A percentile compares a stretch with the other conserved stretches of the same genome.
Conservation (phyloP, 352 stramenopile species). For the Proteromonas lacertae region DNA sequence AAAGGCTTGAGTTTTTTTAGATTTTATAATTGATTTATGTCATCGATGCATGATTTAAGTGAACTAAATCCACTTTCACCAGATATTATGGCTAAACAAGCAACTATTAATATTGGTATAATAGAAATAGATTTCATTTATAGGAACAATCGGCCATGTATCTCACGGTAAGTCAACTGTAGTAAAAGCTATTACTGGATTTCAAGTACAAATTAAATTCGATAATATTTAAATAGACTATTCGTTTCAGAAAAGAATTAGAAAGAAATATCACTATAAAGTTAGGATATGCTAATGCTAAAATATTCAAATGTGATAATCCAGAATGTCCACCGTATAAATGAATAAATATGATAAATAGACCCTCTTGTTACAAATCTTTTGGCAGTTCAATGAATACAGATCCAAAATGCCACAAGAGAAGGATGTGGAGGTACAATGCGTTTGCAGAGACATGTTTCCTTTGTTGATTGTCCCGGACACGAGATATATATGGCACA, state of each 20-base stretch:
- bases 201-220: too few relatives aligned
- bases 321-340: constrained; percentile 13
- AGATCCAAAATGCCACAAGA: too few relatives aligned
- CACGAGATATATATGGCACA: constrained; percentile 99
- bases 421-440: constrained; percentile 51
- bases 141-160: constrained; percentile 97
- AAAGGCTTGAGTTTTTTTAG: too few relatives aligned
- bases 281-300: constrained; percentile 99
- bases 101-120: constrained; percentile 99
- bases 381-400: too few relatives aligned
- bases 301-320: constrained; percentile 71
- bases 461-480: constrained; percentile 96
- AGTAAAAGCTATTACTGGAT: constrained; percentile 94
- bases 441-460: constrained; percentile 72
- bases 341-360: too few relatives aligned
- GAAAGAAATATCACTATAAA: constrained; percentile 99
- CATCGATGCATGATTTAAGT: too few relatives aligned
- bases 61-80: constrained; percentile 81
- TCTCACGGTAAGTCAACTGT: constrained; percentile 97
- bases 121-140: too few relatives aligned
- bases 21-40: too few relatives aligned
- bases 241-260: constrained; percentile 90
- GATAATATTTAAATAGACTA: too few relatives aligned
- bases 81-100: constrained; percentile 73
- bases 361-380: too few relatives aligned